Percentiles rank a stretch among this genome's conserved stretches.
Evolutionary conservation across 208 protist genomes (phyloP).

Genomic region (Crithidia mellificae): DNA sequence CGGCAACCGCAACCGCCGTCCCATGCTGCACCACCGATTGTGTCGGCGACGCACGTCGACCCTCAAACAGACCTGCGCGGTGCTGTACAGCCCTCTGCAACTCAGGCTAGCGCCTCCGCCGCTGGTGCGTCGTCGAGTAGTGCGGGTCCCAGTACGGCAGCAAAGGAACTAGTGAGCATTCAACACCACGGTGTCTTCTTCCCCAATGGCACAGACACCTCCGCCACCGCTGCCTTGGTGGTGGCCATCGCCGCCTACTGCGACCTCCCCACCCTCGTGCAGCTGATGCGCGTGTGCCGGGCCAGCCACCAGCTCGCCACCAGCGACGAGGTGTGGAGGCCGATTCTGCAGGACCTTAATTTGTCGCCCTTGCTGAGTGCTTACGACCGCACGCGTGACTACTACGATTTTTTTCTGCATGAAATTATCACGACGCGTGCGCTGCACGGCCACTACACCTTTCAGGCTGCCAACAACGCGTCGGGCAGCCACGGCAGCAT

Average conservation of each 20-base stretch:
- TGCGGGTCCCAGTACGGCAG: neutral
- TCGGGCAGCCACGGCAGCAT: conserved; percentile 15
- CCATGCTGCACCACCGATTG: too few species aligned
- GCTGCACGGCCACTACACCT: conserved; percentile 73
- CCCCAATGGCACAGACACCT: neutral
- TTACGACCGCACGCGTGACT: conserved; percentile 25
- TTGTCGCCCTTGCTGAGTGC: conserved; percentile 45
- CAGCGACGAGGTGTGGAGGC: conserved; percentile 52
- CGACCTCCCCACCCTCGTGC: conserved; percentile 38
- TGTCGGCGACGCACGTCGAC: conserved; percentile 6
- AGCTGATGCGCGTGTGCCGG: conserved; percentile 45
- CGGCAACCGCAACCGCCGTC: neutral
- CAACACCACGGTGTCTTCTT: conserved; percentile 15
- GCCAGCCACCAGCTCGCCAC: conserved; percentile 39
- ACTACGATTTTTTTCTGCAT: conserved; percentile 71
- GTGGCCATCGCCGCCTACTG: conserved; percentile 46
- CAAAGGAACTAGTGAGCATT: neutral
- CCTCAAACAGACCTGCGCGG: neutral
- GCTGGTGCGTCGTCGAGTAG: too few species aligned
- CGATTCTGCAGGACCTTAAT: conserved; percentile 47
- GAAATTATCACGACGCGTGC: conserved; percentile 68
- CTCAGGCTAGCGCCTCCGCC: neutral
- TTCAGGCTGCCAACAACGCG: conserved; percentile 28
- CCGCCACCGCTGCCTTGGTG: conserved; percentile 5
- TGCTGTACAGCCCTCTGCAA: neutral